phyloP scores from a whole-genome alignment of 257 asterid genomes.

The Petunia secreta region DNA sequence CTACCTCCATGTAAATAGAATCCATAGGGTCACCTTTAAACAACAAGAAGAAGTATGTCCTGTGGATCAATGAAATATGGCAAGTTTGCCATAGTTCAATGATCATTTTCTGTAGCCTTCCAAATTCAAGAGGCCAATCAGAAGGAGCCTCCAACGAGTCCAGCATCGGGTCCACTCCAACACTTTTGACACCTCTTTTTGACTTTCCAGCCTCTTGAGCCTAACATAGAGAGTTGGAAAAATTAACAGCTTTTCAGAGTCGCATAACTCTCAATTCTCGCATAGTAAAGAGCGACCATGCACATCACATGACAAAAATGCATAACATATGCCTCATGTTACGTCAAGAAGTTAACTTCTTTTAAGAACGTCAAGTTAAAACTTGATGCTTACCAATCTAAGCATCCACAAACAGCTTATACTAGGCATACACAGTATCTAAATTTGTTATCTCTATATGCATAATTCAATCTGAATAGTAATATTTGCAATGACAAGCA shows the following conservation, averaged over 20 bases:
- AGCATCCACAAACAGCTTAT: not conserved
- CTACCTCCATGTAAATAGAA: conserved; percentile 62
- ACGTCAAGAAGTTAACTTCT: not conserved
- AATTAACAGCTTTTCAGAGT: not conserved
- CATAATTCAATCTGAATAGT: not conserved
- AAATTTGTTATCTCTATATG: not conserved
- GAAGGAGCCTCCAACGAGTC: conserved; percentile 40
- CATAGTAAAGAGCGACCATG: not conserved
- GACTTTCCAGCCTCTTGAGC: conserved; percentile 34
- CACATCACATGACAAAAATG: not conserved
- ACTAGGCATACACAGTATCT: not conserved
- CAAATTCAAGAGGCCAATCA: conserved; percentile 51
- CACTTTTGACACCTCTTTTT: conserved; percentile 37
- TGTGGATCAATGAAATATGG: conserved; percentile 51
- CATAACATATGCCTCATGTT: not conserved
- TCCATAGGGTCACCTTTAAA: conserved; percentile 54
- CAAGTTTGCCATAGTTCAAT: conserved; percentile 56
- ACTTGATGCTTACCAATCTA: not conserved
- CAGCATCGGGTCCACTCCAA: conserved; percentile 43
- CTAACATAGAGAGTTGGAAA: conserved; percentile 25
- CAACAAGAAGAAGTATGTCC: conserved; percentile 60
- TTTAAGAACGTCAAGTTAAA: not conserved
- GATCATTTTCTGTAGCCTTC: conserved; percentile 41
- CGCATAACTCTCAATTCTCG: not conserved
- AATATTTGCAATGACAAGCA: not conserved